Conservation (phyloP, 2,329 filamentous ascomycete genomes). For the Penicillium concentricum region DNA sequence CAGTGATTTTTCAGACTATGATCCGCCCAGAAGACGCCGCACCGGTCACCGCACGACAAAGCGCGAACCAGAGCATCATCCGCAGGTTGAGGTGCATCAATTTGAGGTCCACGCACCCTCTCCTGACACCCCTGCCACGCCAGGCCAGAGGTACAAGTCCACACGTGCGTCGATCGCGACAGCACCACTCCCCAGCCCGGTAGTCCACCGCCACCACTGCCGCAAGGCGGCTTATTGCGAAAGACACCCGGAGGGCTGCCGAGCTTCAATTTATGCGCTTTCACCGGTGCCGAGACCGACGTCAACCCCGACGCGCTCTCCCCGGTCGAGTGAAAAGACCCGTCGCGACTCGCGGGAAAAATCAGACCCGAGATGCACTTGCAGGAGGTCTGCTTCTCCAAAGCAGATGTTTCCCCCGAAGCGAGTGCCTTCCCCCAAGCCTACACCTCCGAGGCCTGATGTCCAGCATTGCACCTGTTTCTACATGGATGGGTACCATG, state of each 20-base stretch:
- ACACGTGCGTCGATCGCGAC: not conserved
- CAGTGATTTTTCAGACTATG: conserved; percentile 4
- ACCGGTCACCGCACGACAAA: not conserved
- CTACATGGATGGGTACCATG: not conserved
- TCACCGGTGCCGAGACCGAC: not conserved
- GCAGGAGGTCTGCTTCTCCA: not conserved
- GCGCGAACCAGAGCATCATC: not conserved
- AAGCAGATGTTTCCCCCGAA: not conserved
- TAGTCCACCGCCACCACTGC: not conserved
- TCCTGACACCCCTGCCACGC: not conserved
- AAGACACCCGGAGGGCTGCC: not conserved
- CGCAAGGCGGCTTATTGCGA: conserved; percentile 1
- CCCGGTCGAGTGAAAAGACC: not conserved
- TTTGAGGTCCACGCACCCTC: not conserved
- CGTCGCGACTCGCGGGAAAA: not conserved
- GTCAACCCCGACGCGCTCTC: not conserved
- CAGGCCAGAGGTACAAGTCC: not conserved
- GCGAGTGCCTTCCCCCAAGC: not conserved
- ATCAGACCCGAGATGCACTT: not conserved
- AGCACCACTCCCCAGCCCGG: not conserved
- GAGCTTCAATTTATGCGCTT: not conserved
- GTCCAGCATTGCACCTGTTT: not conserved
- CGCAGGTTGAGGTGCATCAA: not conserved
- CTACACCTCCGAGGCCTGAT: not conserved
- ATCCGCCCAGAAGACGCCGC: not conserved